Evolutionary conservation across 2,329 filamentous ascomycete genomes (phyloP), one percentile per base, ranked within the genome.

Genomic region (Cytospora leucostoma): DNA sequence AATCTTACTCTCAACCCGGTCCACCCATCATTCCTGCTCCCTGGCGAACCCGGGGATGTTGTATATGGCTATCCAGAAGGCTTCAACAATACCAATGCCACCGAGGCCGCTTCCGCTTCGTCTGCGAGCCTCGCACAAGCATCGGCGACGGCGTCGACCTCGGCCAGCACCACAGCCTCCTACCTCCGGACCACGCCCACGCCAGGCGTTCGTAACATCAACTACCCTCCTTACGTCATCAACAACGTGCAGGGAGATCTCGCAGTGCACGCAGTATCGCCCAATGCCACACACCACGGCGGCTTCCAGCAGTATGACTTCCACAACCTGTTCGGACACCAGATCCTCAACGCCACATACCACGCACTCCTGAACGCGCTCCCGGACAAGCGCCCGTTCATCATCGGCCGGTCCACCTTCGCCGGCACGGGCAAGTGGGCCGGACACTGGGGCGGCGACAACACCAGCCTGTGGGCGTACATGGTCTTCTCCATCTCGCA

Each of bases 381-480:
- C 65, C 86, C 89, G 0, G 80, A 77, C 15, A 90, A 90, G 73
- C 86, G 92, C 0, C 92, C 92, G 0, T 91, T 96, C 75, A 90
- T 96, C 71, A 84, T 96, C 70, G 90, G 89, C 0, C 87, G 92
- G 17, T 91, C 88, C 47, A 95, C 91, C 1, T 95, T 94, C 71
- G 83, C 90, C 11, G 91, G 92, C 3, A 86, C 86, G 0, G 92
- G 92, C 1, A 86, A 85, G 72, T 89, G 84, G 78, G 88, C 90
- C 1, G 91, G 90, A 1, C 91, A 95, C 74, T 96, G 91, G 91
- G 90, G 91, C 35, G 90, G 89, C 38, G 88, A 94, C 73, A 93
- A 93, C 71, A 77, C 79, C 19, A 88, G 87, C 3, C 82, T 84
- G 15, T 94, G 89, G 85, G 81, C 83, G 0, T 89, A 87, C 72